Percentiles rank a stretch among this genome's conserved stretches.
Conservation (phyloP, 441 rosid species). For the Sinapis alba region DNA sequence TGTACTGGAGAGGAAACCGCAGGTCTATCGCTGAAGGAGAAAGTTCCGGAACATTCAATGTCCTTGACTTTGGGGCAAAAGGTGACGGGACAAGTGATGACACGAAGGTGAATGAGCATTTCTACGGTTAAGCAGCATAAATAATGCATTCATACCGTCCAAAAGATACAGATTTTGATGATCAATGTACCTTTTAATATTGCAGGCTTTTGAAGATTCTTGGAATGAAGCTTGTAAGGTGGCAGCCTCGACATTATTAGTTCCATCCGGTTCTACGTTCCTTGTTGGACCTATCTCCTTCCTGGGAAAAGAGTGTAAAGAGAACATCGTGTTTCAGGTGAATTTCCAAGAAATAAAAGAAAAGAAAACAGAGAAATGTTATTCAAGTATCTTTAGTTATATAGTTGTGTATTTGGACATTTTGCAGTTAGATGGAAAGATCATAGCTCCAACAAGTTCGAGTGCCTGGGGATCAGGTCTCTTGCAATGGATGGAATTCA, state of each 20-base stretch:
- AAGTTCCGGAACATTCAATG: constrained; percentile 45
- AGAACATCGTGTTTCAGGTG: constrained; percentile 64
- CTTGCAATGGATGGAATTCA: constrained; percentile 67
- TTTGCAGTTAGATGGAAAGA: constrained; percentile 67
- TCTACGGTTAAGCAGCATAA: not conserved
- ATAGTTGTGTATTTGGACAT: not conserved
- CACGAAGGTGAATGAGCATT: constrained; percentile 50
- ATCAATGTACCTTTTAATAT: not conserved
- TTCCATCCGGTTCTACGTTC: constrained; percentile 65
- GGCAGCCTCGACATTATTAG: constrained; percentile 49
- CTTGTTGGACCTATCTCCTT: constrained; percentile 65
- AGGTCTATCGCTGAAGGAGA: constrained; percentile 30
- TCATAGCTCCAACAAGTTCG: constrained; percentile 64
- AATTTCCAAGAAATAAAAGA: not conserved
- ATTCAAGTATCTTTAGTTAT: not conserved
- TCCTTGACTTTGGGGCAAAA: constrained; percentile 61
- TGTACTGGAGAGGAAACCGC: constrained; percentile 33
- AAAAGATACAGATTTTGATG: not conserved
- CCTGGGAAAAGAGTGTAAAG: constrained; percentile 53
- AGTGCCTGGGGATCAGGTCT: constrained; percentile 57
- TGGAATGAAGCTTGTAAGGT: constrained; percentile 67
- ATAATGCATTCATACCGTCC: constrained; percentile 1
- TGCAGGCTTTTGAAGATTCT: constrained; percentile 64
- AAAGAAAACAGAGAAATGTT: not conserved
- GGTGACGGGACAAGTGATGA: constrained; percentile 63